Evolutionary conservation across 2,329 filamentous ascomycete species (phyloP).

Genomic region (Diaporthe longicolla): DNA sequence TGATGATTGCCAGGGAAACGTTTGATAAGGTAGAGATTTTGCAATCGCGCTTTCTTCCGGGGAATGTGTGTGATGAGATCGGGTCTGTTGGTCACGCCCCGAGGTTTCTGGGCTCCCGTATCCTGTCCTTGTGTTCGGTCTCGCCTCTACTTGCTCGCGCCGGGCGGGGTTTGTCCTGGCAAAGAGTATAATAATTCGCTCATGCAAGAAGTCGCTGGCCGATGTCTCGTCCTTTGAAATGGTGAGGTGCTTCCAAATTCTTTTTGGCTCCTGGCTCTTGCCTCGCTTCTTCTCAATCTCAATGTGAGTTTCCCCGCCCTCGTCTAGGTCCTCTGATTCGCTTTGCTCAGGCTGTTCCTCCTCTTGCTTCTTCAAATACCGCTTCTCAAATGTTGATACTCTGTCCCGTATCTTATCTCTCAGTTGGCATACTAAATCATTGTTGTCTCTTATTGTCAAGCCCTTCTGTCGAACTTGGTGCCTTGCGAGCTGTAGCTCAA

Average conservation of each 20-base stretch:
- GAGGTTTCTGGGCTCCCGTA: not conserved
- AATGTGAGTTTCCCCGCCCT: fast-evolving
- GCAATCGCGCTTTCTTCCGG: not conserved
- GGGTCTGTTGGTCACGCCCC: not conserved
- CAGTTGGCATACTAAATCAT: not conserved
- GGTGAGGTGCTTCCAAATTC: not conserved
- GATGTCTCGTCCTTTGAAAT: not conserved
- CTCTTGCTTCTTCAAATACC: not conserved
- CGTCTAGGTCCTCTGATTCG: no score
- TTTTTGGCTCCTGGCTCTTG: fast-evolving
- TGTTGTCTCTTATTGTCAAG: not conserved
- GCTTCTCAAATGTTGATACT: not conserved
- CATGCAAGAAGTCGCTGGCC: not conserved
- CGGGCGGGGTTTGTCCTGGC: not conserved
- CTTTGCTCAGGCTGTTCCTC: not conserved
- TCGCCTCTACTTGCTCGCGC: not conserved
- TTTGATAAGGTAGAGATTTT: not conserved
- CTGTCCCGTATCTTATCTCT: not conserved
- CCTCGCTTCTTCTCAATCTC: not conserved
- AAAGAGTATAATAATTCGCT: not conserved
- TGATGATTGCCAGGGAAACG: not conserved
- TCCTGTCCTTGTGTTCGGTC: not conserved
- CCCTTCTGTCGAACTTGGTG: not conserved
- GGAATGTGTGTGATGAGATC: not conserved
- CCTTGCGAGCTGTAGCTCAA: not conserved